Conservation (phyloP, 176 grass and related monocot species). For the Oryza coarctata region DNA sequence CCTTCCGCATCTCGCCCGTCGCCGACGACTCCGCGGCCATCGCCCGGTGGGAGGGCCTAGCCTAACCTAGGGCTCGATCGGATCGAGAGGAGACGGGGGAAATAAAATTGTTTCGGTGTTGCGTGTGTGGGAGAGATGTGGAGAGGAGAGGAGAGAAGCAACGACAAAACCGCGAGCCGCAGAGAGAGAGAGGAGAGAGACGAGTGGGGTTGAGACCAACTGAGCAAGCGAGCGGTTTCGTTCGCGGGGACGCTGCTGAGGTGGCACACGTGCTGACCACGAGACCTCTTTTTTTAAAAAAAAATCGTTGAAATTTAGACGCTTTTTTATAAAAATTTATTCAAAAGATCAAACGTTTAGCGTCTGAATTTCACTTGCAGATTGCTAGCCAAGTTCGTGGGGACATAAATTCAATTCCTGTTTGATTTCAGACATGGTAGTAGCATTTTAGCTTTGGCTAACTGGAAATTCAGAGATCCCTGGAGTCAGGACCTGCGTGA, state of each 20-base stretch:
- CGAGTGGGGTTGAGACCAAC: conserved; percentile 10
- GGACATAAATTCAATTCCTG: neutral
- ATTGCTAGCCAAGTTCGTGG: too few species aligned
- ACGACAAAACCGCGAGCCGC: conserved; percentile 45
- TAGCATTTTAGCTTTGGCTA: too few species aligned
- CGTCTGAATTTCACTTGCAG: too few species aligned
- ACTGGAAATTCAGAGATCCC: neutral
- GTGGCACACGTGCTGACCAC: conserved; percentile 49
- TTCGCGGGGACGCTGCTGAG: conserved; percentile 25
- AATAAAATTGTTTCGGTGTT: neutral
- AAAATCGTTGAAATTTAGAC: neutral
- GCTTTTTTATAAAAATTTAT: neutral
- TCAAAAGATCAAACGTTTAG: neutral
- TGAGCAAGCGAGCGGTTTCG: conserved; percentile 18
- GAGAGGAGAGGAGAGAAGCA: neutral
- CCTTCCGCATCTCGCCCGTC: neutral
- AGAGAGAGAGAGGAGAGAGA: neutral
- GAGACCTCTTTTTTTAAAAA: neutral
- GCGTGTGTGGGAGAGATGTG: conserved; percentile 31
- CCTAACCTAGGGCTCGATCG: too few species aligned
- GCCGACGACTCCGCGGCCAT: conserved; percentile 56
- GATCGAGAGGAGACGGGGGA: conserved; percentile 30
- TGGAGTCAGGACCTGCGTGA: neutral
- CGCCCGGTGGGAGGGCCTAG: too few species aligned
- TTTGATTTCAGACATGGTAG: too few species aligned